phyloP scores from a whole-genome alignment of 306 rosid genomes.

The Morella rubra region DNA sequence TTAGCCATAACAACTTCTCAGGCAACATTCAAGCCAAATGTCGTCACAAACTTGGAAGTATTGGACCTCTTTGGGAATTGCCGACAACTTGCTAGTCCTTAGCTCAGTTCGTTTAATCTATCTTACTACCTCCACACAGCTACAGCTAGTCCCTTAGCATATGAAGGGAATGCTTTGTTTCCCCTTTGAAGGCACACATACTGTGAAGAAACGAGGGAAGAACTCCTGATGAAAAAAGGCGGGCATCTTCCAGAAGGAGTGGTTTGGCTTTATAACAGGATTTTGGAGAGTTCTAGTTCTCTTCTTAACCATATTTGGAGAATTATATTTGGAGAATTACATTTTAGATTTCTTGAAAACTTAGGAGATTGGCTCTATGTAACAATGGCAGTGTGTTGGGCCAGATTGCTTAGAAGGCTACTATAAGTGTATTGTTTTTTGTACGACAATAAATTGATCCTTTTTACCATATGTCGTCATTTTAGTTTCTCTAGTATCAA shows the following conservation, averaged over 20 bases:
- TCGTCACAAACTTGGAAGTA: conserved; percentile 11
- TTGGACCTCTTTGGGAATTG: conserved; percentile 12
- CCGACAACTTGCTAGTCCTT: neutral
- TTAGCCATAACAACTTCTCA: neutral
- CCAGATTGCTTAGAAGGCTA: too few species aligned
- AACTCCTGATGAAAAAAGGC: neutral
- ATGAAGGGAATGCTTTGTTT: conserved; percentile 6
- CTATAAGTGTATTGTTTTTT: too few species aligned
- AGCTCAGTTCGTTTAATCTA: neutral
- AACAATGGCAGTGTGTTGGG: neutral
- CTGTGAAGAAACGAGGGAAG: neutral
- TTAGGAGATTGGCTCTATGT: neutral
- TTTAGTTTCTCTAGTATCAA: too few species aligned
- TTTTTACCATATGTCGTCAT: too few species aligned
- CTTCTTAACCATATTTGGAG: neutral
- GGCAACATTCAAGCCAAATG: conserved; percentile 12
- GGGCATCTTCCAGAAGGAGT: neutral
- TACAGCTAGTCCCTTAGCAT: neutral
- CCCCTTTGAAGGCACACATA: neutral
- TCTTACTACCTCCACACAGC: neutral
- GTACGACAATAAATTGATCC: too few species aligned
- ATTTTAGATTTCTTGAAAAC: neutral
- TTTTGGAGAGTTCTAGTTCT: conserved; percentile 15
- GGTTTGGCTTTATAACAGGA: conserved; percentile 6
- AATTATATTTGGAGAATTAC: neutral